phyloP scores from a whole-genome alignment of 331 rosid genomes.

The Ulmus americana region DNA sequence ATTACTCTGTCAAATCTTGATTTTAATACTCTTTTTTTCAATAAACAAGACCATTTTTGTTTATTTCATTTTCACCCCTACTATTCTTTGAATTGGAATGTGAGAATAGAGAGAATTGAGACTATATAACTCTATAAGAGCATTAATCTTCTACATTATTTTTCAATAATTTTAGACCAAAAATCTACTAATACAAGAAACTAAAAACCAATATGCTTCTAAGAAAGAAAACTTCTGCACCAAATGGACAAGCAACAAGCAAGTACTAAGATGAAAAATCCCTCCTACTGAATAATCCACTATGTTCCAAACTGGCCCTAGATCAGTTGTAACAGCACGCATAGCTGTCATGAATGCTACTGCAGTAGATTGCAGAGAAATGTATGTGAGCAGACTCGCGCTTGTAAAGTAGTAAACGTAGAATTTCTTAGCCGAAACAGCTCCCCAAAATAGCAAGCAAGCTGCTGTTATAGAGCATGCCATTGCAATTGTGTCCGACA shows the following conservation, averaged over 20 bases:
- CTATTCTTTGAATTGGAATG: not conserved
- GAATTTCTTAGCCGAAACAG: not conserved
- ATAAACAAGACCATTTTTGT: not conserved
- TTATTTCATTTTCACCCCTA: not conserved
- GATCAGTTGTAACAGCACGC: not conserved
- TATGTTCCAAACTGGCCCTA: not conserved
- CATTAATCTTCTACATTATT: not conserved
- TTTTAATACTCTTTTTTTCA: not conserved
- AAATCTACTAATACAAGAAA: not conserved
- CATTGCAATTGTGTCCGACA: not conserved
- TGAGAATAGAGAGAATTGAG: no score
- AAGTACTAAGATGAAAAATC: not conserved
- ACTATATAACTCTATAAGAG: no score
- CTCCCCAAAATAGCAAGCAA: slow-evolving; percentile 3
- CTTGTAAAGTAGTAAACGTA: not conserved
- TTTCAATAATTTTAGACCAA: not conserved
- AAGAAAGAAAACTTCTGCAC: not conserved
- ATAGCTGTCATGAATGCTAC: not conserved
- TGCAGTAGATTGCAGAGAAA: not conserved
- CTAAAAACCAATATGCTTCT: not conserved
- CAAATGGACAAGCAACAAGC: not conserved
- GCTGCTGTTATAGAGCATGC: slow-evolving; percentile 2
- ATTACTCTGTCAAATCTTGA: not conserved
- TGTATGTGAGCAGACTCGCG: not conserved
- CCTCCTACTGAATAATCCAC: not conserved